phyloP scores from a whole-genome alignment of 352 stramenopile genomes.

The Phytophthora multivora region DNA sequence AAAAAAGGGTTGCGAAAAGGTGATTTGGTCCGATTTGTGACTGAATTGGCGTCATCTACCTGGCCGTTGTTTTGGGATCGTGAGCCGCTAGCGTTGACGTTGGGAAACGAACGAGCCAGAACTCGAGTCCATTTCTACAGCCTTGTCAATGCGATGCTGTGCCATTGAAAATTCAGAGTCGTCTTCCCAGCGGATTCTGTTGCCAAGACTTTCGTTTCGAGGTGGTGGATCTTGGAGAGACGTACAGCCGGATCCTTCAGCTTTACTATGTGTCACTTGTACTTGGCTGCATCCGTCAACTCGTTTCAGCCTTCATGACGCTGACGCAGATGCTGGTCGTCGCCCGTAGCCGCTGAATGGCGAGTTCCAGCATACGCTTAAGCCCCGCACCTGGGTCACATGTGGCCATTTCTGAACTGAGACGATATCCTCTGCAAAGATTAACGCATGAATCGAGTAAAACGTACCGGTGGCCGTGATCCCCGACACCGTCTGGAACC shows the following conservation, averaged over 20 bases:
- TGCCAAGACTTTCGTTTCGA: background rate
- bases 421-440: background rate
- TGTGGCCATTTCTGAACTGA: background rate
- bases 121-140: no score
- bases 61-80: conserved; percentile 8
- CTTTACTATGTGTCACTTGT: no score
- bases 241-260: background rate
- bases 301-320: conserved; percentile 20
- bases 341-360: conserved; percentile 44
- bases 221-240: conserved; percentile 8
- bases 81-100: conserved; percentile 3
- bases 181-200: conserved; percentile 10
- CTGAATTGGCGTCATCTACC: background rate
- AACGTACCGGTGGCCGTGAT: conserved; percentile 40
- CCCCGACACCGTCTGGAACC: conserved; percentile 39
- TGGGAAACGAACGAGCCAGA: conserved; percentile 9
- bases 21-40: background rate
- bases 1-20: background rate
- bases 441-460: background rate
- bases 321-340: conserved; percentile 30
- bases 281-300: background rate
- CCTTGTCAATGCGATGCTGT: conserved; percentile 22
- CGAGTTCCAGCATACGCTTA: conserved; percentile 59
- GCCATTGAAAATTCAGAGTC: conserved; percentile 18
- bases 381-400: conserved; percentile 40